Conservation (phyloP, 306 rosid species). For the Sechiopsis laciniata region DNA sequence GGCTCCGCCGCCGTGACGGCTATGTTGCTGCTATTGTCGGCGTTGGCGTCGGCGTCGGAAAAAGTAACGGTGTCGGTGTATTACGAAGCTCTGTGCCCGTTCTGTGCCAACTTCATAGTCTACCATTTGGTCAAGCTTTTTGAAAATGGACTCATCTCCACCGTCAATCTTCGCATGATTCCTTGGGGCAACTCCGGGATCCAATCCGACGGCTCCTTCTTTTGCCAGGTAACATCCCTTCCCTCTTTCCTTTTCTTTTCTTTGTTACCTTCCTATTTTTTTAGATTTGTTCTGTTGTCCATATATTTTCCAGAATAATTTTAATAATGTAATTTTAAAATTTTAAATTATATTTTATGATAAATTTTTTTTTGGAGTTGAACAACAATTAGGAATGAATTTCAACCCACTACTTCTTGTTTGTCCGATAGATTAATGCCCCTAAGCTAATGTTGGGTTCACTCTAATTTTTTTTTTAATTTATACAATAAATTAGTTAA, state of each 20-base stretch:
- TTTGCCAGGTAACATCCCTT: conserved; percentile 50
- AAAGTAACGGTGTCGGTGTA: conserved; percentile 60
- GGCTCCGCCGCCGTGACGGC: not conserved
- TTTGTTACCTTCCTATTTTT: too few species aligned
- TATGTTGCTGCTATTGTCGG: not conserved
- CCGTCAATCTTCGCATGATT: conserved; percentile 61
- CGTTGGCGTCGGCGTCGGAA: not conserved
- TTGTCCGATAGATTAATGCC: too few species aligned
- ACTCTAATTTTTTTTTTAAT: too few species aligned
- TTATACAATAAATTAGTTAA: too few species aligned
- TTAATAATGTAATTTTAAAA: too few species aligned
- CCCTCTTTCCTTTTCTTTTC: not conserved
- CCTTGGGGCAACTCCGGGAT: conserved; percentile 90
- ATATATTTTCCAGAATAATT: too few species aligned
- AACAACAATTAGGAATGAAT: too few species aligned
- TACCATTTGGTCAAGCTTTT: conserved; percentile 59
- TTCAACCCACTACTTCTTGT: too few species aligned
- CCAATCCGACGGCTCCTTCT: conserved; percentile 41
- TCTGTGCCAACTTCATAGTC: conserved; percentile 73
- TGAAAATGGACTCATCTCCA: conserved; percentile 57
- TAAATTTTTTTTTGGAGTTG: too few species aligned
- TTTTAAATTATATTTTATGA: too few species aligned
- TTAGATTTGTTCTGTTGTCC: too few species aligned
- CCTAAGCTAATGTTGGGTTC: too few species aligned
- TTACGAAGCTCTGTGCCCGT: conserved; percentile 79